Percentiles rank a stretch among this genome's conserved stretches.
Evolutionary conservation across 805 yeast genomes (phyloP).

Genomic region (Cyberlindnera mycetangii): DNA sequence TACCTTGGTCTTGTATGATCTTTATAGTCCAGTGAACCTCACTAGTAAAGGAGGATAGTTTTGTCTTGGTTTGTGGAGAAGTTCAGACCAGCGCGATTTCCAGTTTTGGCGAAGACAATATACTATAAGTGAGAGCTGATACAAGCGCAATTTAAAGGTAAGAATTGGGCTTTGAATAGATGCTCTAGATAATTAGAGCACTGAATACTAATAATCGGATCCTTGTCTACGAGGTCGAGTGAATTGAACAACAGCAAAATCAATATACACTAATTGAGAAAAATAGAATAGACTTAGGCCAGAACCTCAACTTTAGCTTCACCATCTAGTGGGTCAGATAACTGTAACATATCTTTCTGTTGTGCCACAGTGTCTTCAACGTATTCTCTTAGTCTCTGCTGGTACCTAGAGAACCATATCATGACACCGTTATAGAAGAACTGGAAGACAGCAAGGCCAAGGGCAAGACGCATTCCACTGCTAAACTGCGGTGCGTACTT

Average conservation of each 20-base stretch:
- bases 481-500: conserved; percentile 21
- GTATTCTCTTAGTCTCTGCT: conserved; percentile 20
- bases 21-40: too few relatives aligned
- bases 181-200: too few relatives aligned
- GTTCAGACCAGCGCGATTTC: conserved; percentile 1
- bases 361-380: conserved; percentile 3
- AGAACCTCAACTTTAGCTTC: background rate
- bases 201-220: too few relatives aligned
- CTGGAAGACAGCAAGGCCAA: conserved; percentile 9
- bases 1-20: too few relatives aligned
- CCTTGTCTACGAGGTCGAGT: too few relatives aligned
- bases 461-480: conserved; percentile 17
- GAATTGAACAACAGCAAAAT: too few relatives aligned
- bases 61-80: too few relatives aligned
- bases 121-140: background rate
- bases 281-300: too few relatives aligned
- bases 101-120: conserved; percentile 4
- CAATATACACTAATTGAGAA: too few relatives aligned
- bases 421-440: conserved; percentile 20
- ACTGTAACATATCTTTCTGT: background rate
- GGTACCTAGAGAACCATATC: conserved; percentile 22
- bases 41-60: too few relatives aligned
- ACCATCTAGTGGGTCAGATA: background rate
- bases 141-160: background rate
- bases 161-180: too few relatives aligned